Percentiles rank a stretch among this genome's conserved stretches.
Conservation (phyloP, 148 eudicot genomes). For the Limonium bicolor region DNA sequence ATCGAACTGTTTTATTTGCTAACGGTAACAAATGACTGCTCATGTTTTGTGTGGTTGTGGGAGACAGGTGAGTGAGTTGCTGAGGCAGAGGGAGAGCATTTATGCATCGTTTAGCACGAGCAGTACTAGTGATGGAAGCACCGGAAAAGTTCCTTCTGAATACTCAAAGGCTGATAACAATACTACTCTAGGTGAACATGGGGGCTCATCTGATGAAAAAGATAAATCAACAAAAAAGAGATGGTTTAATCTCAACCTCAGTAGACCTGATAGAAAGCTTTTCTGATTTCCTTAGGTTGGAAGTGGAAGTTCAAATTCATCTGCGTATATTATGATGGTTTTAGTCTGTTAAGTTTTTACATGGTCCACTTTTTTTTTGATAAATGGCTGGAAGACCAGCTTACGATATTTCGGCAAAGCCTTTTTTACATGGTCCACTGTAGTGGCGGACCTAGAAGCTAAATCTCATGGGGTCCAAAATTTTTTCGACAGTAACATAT, state of each 20-base stretch:
- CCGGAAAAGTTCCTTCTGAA: slow-evolving; percentile 42
- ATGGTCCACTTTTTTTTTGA: too few species aligned
- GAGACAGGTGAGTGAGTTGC: slow-evolving; percentile 82
- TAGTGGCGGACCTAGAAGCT: too few species aligned
- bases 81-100: slow-evolving; percentile 72
- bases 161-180: slow-evolving; percentile 41
- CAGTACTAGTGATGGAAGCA: slow-evolving; percentile 45
- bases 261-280: slow-evolving; percentile 55
- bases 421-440: too few species aligned
- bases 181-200: slow-evolving; percentile 72
- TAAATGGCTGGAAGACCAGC: too few species aligned
- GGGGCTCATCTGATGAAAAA: slow-evolving; percentile 70
- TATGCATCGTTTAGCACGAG: slow-evolving; percentile 64
- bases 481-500: too few species aligned
- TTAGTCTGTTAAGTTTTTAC: too few species aligned
- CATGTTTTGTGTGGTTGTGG: slow-evolving; percentile 5
- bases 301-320: too few species aligned
- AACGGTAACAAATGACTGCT: too few species aligned
- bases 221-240: slow-evolving; percentile 66
- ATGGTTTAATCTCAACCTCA: slow-evolving; percentile 83
- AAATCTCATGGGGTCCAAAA: too few species aligned
- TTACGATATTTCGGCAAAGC: too few species aligned
- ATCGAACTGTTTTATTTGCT: not conserved
- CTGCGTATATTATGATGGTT: too few species aligned
- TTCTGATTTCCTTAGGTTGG: too few species aligned